A percentile compares a stretch with the other conserved stretches of the same genome.
Evolutionary conservation across 441 rosid genomes (phyloP).

Genomic region (Cnidoscolus chayamansa): DNA sequence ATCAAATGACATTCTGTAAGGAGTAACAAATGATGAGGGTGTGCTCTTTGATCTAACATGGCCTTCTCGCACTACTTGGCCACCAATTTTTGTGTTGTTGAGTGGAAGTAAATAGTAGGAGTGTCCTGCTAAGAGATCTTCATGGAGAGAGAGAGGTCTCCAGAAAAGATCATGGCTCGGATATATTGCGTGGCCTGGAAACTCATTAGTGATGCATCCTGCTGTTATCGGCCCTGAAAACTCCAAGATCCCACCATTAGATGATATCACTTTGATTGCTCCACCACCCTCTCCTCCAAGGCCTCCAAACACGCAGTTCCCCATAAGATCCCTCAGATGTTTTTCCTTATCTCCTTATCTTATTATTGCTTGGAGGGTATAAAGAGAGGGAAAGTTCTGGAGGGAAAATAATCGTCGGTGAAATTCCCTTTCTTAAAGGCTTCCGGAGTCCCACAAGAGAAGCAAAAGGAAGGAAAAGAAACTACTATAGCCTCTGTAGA

Average conservation of each 20-base stretch:
- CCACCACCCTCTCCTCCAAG: conserved; percentile 32
- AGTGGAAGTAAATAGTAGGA: conserved; percentile 62
- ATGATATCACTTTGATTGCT: conserved; percentile 47
- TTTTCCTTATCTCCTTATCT: too few relatives aligned
- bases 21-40: conserved; percentile 36
- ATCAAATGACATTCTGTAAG: conserved; percentile 67
- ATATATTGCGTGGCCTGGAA: conserved; percentile 55
- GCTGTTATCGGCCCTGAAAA: conserved; percentile 51
- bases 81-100: conserved; percentile 12
- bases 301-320: conserved; percentile 79
- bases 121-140: conserved; percentile 46
- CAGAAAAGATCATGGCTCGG: conserved; percentile 47
- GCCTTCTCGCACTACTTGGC: conserved; percentile 36
- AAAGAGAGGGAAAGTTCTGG: background rate
- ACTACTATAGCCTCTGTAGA: background rate
- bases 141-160: conserved; percentile 43
- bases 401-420: conserved; percentile 26
- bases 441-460: conserved; percentile 2
- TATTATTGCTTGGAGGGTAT: background rate
- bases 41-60: conserved; percentile 60
- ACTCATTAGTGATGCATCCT: conserved; percentile 47
- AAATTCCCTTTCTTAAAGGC: conserved; percentile 26
- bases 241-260: conserved; percentile 62
- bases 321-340: conserved; percentile 36
- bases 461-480: background rate